These are phyloP conservation scores for Penicillium verhagenii DNA, from an alignment of 495 filamentous ascomycete genomes.

Conservation along the genomic window DNA sequence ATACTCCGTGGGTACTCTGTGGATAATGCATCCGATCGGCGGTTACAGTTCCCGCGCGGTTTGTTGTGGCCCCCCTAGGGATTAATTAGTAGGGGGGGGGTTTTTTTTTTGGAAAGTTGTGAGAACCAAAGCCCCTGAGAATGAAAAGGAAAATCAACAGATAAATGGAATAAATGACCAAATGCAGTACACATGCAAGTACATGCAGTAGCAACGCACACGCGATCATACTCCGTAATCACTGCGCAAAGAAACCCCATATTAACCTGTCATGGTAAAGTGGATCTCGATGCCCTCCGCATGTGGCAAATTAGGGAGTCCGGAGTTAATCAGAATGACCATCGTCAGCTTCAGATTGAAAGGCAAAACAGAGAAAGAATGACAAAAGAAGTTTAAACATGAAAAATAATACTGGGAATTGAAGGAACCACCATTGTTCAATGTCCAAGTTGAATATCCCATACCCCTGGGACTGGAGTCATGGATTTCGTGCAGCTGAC, in stretches of 20 bases:
- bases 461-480: constrained; percentile 7
- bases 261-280: not conserved
- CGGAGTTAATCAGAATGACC: not conserved
- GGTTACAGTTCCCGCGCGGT: not conserved
- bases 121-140: not conserved
- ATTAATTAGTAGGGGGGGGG: too few species aligned
- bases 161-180: too few species aligned
- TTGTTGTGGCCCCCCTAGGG: not conserved
- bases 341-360: not conserved
- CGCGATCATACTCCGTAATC: not conserved
- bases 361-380: not conserved
- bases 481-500: constrained; percentile 20
- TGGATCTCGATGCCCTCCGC: constrained; percentile 10
- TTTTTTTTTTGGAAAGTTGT: too few species aligned
- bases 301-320: constrained; percentile 12
- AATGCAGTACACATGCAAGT: too few species aligned
- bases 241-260: not conserved
- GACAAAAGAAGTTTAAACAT: too few species aligned
- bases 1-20: too few species aligned
- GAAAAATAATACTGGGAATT: too few species aligned
- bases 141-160: not conserved
- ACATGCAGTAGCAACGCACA: not conserved
- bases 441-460: not conserved
- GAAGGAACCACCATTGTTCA: not conserved
- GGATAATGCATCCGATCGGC: not conserved